phyloP scores from a whole-genome alignment of 148 eudicot species.

The Silene uniflora region DNA sequence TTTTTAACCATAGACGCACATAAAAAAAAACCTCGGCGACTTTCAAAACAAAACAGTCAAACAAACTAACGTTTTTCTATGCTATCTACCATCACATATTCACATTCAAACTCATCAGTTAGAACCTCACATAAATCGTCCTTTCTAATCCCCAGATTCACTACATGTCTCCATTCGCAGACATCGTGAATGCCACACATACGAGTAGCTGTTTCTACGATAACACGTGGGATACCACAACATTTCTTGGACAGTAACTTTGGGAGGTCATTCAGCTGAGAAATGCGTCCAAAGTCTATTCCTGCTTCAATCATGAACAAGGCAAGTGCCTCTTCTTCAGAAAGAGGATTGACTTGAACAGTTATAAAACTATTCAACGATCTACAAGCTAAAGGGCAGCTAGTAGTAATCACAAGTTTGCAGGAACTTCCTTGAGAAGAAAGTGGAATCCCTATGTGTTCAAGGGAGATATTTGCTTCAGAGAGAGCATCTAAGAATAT shows the following conservation, averaged over 20 bases:
- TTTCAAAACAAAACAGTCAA: no score
- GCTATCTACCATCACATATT: neutral
- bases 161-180: conserved; percentile 3
- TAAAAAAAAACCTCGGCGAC: no score
- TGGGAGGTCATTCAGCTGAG: conserved; percentile 1
- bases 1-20: no score
- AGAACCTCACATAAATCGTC: no score
- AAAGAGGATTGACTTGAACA: conserved; percentile 10
- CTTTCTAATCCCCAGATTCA: no score
- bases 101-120: no score
- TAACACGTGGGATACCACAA: conserved; percentile 15
- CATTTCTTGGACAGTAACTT: conserved; percentile 4
- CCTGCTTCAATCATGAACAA: conserved; percentile 15
- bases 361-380: neutral
- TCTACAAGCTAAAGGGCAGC: neutral
- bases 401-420: conserved; percentile 19
- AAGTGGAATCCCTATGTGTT: conserved; percentile 16
- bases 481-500: conserved; percentile 24
- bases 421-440: conserved; percentile 12
- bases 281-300: neutral
- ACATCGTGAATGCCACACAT: conserved; percentile 9
- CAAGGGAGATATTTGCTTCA: neutral
- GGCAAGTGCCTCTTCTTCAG: conserved; percentile 1
- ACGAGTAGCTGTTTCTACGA: neutral
- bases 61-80: neutral